A percentile compares a stretch with the other conserved stretches of the same genome.
Evolutionary conservation across 139 green algal genomes (phyloP).

Genomic region (Desmodesmus armatus): DNA sequence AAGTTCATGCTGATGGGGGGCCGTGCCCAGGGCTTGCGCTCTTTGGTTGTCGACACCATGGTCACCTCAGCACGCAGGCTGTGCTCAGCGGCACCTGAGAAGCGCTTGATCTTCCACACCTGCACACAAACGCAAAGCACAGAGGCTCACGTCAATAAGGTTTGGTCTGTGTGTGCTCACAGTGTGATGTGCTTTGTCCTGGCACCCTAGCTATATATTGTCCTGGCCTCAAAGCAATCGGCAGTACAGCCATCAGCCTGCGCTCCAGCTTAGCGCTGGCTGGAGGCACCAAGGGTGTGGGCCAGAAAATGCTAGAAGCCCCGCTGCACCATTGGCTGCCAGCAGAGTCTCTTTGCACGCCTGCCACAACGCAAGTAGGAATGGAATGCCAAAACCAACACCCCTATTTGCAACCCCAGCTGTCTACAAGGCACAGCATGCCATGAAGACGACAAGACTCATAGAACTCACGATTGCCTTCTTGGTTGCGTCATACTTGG

Average conservation of each 20-base stretch:
- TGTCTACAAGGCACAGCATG: neutral
- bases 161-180: neutral
- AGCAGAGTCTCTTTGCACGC: too few relatives aligned
- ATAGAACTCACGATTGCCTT: constrained; percentile 78
- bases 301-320: too few relatives aligned
- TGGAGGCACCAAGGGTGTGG: too few relatives aligned
- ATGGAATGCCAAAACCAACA: too few relatives aligned
- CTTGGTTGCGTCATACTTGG: constrained; percentile 94
- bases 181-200: neutral
- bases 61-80: constrained; percentile 90
- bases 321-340: too few relatives aligned
- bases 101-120: constrained; percentile 93
- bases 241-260: too few relatives aligned
- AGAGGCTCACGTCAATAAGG: neutral
- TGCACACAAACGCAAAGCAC: neutral
- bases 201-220: too few relatives aligned
- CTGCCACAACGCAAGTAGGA: too few relatives aligned
- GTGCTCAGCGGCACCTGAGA: constrained; percentile 80
- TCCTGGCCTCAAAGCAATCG: too few relatives aligned
- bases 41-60: constrained; percentile 87
- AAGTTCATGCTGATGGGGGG: constrained; percentile 91
- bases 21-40: constrained; percentile 83
- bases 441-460: neutral
- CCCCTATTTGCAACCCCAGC: too few relatives aligned
- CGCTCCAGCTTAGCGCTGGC: too few relatives aligned